Base-by-base conservation (phyloP, 164 flowering plant genomes). In the Chimonanthus salicifolius region DNA sequence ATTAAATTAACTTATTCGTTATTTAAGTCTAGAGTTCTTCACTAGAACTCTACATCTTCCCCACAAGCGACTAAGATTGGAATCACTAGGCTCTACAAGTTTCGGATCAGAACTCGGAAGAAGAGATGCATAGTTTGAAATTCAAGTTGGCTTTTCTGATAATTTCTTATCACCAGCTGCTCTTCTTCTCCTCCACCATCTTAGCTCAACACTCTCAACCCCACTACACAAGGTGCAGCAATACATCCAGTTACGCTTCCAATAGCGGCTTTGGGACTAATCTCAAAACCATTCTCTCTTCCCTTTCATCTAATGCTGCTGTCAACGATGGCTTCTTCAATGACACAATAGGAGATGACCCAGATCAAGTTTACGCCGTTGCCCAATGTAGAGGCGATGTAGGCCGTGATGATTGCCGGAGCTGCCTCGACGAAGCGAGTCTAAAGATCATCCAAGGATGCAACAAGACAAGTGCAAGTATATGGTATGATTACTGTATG, bases 401-500 rank as follows among this genome's bases (percentile, higher is more conserved):
- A 11, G 10, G 21, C 16, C 10, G 10, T n/a, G 33, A 18, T 20
- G 6, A 2, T 33, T 6, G 67, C 67, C 3, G 67, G 20, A 11
- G 20, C 15, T 64, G 45, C 67, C 20, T 64, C 10, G 4, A 6
- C n/a, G 16, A 3, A 10, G 10, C 62, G 16, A 7, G 10, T 11
- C 4, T 54, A 4, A 16, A 54, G 60, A 54, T 54, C 16, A 16
- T 54, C 60, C 60, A 16, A 54, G 15, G 60, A 11, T 54, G 60
- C 0, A 43, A 18, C 6, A 48, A 68, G 4, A 77, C 72, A 47
- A 69, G 18, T 46, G 81, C 77, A 4, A 58, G 71, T 11, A 10
- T 49, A 0, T 73, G 79, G 81, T 76, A 67, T 15, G 83, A 78
- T 33, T 67, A 68, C 58, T 81, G 83, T 65, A 68, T 68, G 20